Base-by-base conservation (phyloP, 495 filamentous ascomycete species). In the Lasiosphaeria miniovina region DNA sequence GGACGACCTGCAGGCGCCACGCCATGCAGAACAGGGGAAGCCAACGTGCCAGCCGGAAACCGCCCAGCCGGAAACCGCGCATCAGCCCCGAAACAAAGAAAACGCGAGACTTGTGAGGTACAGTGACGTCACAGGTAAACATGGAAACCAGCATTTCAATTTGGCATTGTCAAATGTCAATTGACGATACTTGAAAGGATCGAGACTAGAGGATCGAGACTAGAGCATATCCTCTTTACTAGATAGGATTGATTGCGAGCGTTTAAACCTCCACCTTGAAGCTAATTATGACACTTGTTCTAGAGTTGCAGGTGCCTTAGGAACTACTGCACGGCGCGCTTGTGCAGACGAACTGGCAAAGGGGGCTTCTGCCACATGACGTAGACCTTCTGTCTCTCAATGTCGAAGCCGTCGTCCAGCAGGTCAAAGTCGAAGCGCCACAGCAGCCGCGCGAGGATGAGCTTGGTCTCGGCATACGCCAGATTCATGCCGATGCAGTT, bases 401-500 rank as follows among this genome's bases (percentile, higher is more conserved):
- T 41, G 38, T 41, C 38, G 12, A 41, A 41, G 8, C 12, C 38
- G 38, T 41, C 38, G 38, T 35, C 46, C 31, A 33, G 34, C 12
- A 49, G 9, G 40, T 71, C 71, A 61, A 81, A 65, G 50, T 84
- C 81, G 61, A 81, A 85, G 6, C 66, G 72, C 65, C 72, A 84
- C 4, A 82, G 54, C 43, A 84, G 58, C 61, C 77, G 80, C 0
- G 80, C 69, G 6, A 85, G 52, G 43, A 84, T 71, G 1, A 80
- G 59, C 5, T 72, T 68, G 71, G 84, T 80, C 61, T 85, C 81
- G 14, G 67, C 68, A 35, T 70, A 80, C 15, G 82, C 82, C 46
- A 82, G 55, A 54, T 81, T 77, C 61, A 74, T 70, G 5, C 84
- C 84, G 52, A 85, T 73, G 57, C 84, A 87, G 52, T 80, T 77